phyloP scores from a whole-genome alignment of 2,329 filamentous ascomycete genomes.

The Botrytis paeoniae region DNA sequence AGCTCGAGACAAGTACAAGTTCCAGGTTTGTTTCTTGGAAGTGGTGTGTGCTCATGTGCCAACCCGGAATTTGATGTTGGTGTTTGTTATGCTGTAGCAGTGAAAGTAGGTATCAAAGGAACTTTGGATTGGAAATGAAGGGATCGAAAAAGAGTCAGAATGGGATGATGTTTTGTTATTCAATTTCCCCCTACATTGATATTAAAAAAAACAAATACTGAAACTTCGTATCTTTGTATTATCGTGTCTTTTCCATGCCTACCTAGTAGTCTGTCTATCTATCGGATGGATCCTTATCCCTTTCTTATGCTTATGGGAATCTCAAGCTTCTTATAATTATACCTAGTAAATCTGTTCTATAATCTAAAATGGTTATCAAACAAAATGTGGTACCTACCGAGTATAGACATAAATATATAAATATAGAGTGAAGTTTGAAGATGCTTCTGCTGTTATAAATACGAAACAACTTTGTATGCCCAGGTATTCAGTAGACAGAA shows the following conservation, averaged over 20 bases:
- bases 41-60: background rate
- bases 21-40: background rate
- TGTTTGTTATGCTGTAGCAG: background rate
- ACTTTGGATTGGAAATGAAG: background rate
- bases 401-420: no score
- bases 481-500: background rate
- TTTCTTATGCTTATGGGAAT: background rate
- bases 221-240: background rate
- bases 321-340: background rate
- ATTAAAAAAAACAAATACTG: background rate
- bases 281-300: background rate
- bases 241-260: background rate
- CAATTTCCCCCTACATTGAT: background rate
- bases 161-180: slow-evolving; percentile 3
- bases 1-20: background rate
- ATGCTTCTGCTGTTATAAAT: background rate
- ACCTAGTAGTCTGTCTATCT: background rate
- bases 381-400: background rate
- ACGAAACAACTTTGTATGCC: background rate
- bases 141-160: background rate
- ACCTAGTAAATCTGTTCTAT: background rate
- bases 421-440: background rate
- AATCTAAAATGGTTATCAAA: rapidly evolving
- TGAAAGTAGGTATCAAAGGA: background rate
- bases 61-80: background rate